Base-by-base conservation (phyloP, 176 grass and related monocot species). In the Typha latifolia region DNA sequence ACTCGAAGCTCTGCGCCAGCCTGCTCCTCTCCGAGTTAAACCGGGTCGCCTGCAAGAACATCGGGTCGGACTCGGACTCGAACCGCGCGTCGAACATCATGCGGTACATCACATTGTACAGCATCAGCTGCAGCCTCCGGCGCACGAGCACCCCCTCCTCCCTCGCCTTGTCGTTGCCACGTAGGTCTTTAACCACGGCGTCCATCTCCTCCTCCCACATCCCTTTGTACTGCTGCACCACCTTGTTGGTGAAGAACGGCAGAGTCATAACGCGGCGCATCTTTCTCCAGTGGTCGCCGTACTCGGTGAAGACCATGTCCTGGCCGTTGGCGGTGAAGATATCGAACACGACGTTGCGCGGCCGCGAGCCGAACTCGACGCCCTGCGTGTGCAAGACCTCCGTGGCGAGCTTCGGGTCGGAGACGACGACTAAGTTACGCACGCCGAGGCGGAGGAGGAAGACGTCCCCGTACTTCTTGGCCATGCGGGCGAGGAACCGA, bases 301-400 rank as follows among this genome's bases (percentile, higher is more conserved):
- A 76, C 3, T 66, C 73, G 7, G 73, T 76, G 73, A 76, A 76
- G 29, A 76, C 73, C 73, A 76, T 76, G 64, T 76, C 73, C 73
- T 76, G 73, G 12, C 73, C 73, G 31, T 67, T 76, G 18, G 48
- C 73, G 27, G 73, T 76, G 63, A 76, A 76, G 49, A 76, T 76
- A 20, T 76, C 73, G 73, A 76, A 76, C 18, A 76, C 73, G 49
- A 76, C 73, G 73, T 76, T 76, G 20, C 73, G 73, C 49, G 73
- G 65, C 62, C 73, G 64, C 27, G 73, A 76, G 20, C 73, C 73
- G 73, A 76, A 76, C 73, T 76, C 73, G 63, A 76, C 73, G 49
- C 73, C 73, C 73, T 76, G 61, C 1, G 64, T 77, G 9, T 77
- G 74, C 5, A 77, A 23, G 27, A 57, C 63, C 32, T 77, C 74